Conservation (phyloP, 768 basidiomycete species). For the Cubamyces sp. region DNA sequence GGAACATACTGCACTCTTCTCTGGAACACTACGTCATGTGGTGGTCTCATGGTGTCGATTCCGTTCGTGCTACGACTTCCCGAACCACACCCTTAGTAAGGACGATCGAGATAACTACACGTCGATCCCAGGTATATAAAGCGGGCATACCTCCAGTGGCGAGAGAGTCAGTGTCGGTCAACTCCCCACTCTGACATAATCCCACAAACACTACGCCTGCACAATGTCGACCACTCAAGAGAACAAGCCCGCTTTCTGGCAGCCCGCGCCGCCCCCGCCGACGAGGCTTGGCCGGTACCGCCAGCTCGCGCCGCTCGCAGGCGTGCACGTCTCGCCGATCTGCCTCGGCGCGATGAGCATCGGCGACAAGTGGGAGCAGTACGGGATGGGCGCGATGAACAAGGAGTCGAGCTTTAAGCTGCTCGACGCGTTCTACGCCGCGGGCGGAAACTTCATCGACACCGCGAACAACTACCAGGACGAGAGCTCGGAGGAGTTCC, state of each 20-base stretch:
- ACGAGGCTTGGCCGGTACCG: conserved; percentile 42
- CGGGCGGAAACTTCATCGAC: conserved; percentile 54
- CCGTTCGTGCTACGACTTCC: too few relatives aligned
- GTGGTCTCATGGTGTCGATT: neutral
- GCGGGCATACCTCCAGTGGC: neutral
- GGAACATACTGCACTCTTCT: neutral
- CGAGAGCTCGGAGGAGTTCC: conserved; percentile 55
- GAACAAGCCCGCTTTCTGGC: conserved; percentile 22
- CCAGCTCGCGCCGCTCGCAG: conserved; percentile 44
- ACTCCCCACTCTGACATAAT: neutral
- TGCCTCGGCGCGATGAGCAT: conserved; percentile 54
- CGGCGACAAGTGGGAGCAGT: conserved; percentile 46
- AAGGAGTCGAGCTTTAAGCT: conserved; percentile 49
- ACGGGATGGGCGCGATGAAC: conserved; percentile 46
- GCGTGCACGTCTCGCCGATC: conserved; percentile 53
- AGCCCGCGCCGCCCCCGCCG: conserved; percentile 23
- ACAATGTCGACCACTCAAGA: neutral
- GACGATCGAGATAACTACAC: neutral
- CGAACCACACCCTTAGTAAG: neutral
- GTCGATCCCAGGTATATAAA: neutral
- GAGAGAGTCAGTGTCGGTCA: too few relatives aligned
- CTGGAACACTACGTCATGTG: neutral
- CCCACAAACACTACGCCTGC: neutral
- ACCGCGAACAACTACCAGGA: conserved; percentile 57
- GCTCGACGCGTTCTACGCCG: conserved; percentile 48